phyloP scores from a whole-genome alignment of 2,329 filamentous ascomycete species.

The Stemphylium lycopersici region DNA sequence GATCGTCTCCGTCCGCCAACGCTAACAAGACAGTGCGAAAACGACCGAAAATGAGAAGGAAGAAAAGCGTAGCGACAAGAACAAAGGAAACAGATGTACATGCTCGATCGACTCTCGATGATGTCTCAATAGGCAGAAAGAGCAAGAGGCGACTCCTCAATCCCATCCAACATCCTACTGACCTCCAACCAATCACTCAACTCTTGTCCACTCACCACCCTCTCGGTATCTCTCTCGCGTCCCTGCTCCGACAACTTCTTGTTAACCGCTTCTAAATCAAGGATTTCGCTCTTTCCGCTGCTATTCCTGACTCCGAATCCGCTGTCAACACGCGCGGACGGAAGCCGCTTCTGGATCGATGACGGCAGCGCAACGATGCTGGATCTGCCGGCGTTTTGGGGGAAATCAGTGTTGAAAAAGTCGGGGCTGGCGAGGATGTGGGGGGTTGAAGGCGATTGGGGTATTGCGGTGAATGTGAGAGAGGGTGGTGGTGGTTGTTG shows the following conservation, averaged over 20 bases:
- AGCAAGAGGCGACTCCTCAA: background rate
- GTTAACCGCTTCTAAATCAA: background rate
- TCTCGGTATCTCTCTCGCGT: background rate
- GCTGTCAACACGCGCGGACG: slow-evolving; percentile 9
- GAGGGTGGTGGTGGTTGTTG: background rate
- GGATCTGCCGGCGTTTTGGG: background rate
- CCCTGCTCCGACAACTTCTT: background rate
- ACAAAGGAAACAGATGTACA: background rate
- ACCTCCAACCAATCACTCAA: slow-evolving; percentile 2
- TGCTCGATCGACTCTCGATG: too few relatives aligned
- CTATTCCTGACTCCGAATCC: background rate
- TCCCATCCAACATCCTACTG: background rate
- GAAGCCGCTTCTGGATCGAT: background rate
- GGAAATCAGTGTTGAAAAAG: slow-evolving; percentile 5
- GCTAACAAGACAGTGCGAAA: too few relatives aligned
- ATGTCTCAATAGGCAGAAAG: background rate
- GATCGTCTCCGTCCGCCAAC: too few relatives aligned
- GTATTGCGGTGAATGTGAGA: background rate
- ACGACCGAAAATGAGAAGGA: background rate
- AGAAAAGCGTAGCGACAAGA: background rate
- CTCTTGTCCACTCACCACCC: background rate
- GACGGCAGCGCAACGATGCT: background rate
- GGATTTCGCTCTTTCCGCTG: background rate
- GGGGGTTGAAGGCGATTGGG: background rate
- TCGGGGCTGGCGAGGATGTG: slow-evolving; percentile 9